Evolutionary conservation across 345 rosid genomes (phyloP).

Genomic region (Citrus mangshanensis): DNA sequence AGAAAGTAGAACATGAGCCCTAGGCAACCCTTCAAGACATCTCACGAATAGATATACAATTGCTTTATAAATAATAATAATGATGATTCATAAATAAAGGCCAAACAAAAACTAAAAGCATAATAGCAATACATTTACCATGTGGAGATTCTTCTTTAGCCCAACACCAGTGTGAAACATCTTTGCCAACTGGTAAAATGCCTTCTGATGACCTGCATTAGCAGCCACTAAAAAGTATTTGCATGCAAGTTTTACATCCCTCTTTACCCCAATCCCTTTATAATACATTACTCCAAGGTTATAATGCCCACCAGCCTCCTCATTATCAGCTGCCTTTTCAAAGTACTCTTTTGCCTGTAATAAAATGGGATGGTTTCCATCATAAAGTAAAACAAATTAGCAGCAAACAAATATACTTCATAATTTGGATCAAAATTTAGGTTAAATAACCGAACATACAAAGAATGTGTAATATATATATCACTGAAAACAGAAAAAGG

Average conservation of each 20-base stretch:
- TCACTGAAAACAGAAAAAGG: neutral
- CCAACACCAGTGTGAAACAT: slow-evolving; percentile 98
- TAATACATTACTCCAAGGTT: slow-evolving; percentile 93
- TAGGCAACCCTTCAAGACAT: neutral
- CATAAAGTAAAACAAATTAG: neutral
- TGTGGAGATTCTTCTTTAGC: slow-evolving; percentile 67
- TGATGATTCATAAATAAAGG: neutral
- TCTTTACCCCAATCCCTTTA: slow-evolving; percentile 85
- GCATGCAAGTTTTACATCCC: slow-evolving; percentile 80
- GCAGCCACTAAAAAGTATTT: slow-evolving; percentile 76
- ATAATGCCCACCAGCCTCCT: slow-evolving; percentile 86
- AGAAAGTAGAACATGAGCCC: neutral
- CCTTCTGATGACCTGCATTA: slow-evolving; percentile 94
- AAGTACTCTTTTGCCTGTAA: slow-evolving; percentile 91
- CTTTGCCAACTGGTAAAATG: slow-evolving; percentile 94
- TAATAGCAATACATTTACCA: slow-evolving; percentile 45
- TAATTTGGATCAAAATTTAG: neutral
- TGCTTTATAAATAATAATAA: too few species aligned
- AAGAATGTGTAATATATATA: neutral
- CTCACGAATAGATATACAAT: too few species aligned
- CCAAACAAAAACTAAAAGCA: slow-evolving; percentile 5
- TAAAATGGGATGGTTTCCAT: slow-evolving; percentile 4
- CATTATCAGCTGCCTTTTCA: slow-evolving; percentile 81
- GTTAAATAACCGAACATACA: neutral
- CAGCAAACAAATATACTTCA: too few species aligned